A percentile compares a stretch with the other conserved stretches of the same genome.
Conservation (phyloP, 768 basidiomycete genomes). For the Boletus insuetus region DNA sequence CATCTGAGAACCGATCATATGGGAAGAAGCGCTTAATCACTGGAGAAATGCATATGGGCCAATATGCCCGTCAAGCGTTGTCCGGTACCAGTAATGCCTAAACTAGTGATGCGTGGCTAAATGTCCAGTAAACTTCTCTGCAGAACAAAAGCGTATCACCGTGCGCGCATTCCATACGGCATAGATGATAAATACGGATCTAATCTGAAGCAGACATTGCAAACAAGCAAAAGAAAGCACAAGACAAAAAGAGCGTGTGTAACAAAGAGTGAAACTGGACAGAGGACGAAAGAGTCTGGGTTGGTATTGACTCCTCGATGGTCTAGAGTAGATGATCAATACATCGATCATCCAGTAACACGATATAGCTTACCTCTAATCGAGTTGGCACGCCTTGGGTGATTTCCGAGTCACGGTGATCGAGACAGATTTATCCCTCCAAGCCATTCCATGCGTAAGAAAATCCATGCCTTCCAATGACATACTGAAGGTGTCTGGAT, state of each 20-base stretch:
- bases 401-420: constrained; percentile 6
- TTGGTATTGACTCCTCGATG: background rate
- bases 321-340: background rate
- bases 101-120: background rate
- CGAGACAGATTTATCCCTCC: constrained; percentile 15
- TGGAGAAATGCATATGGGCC: background rate
- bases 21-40: background rate
- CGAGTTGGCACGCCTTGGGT: constrained; percentile 10
- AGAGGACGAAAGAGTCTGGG: background rate
- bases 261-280: background rate
- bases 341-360: background rate
- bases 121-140: too few species aligned
- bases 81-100: too few species aligned
- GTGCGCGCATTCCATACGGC: too few species aligned
- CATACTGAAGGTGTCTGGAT: constrained; percentile 33
- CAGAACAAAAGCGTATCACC: too few species aligned
- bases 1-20: background rate
- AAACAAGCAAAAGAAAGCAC: background rate
- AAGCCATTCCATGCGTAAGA: constrained; percentile 32
- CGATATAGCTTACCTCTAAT: background rate
- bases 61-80: background rate
- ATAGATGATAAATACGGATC: background rate
- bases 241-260: too few species aligned
- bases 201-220: background rate
- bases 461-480: constrained; percentile 36